These are phyloP conservation scores for Parasarocladium wereldwijsianum DNA, from an alignment of 2,329 filamentous ascomycete species.

Conservation along the genomic window DNA sequence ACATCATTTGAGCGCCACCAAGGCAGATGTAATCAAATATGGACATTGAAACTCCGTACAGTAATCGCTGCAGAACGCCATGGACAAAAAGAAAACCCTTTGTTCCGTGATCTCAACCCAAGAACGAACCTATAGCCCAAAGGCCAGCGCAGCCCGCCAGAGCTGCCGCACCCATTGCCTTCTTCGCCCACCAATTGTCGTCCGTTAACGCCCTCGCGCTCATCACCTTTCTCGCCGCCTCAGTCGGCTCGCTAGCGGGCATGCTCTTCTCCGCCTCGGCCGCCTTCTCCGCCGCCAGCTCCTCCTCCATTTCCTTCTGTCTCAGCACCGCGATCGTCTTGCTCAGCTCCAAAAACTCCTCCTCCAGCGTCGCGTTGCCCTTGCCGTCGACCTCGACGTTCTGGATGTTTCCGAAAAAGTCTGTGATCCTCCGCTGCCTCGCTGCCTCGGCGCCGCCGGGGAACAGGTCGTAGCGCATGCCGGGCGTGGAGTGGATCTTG, in stretches of 20 bases:
- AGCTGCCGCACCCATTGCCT: slow-evolving; percentile 44
- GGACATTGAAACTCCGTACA: too few species aligned
- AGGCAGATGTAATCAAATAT: too few species aligned
- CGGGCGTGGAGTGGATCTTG: slow-evolving; percentile 88
- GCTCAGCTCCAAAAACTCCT: slow-evolving; percentile 67
- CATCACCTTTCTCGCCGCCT: slow-evolving; percentile 15
- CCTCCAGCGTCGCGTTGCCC: slow-evolving; percentile 43
- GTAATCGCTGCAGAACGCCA: too few species aligned
- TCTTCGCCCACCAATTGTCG: slow-evolving; percentile 53
- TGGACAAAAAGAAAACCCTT: too few species aligned
- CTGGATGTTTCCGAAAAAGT: slow-evolving; percentile 97
- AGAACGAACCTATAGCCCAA: slow-evolving; percentile 41
- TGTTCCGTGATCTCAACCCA: too few species aligned
- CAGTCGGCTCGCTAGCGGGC: slow-evolving; percentile 14
- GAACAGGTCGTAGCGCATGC: slow-evolving; percentile 92
- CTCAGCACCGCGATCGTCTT: slow-evolving; percentile 44
- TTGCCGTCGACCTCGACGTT: slow-evolving; percentile 76
- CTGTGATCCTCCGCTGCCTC: slow-evolving; percentile 70
- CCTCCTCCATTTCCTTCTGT: slow-evolving; percentile 29
- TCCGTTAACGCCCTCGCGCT: slow-evolving; percentile 46
- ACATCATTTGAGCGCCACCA: too few species aligned
- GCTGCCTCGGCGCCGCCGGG: slow-evolving; percentile 66
- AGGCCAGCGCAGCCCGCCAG: slow-evolving; percentile 45
- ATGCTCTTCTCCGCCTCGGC: slow-evolving; percentile 10
- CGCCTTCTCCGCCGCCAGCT: slow-evolving; percentile 12